Base-by-base conservation (phyloP, 768 basidiomycete genomes). In the Hericium erinaceus region DNA sequence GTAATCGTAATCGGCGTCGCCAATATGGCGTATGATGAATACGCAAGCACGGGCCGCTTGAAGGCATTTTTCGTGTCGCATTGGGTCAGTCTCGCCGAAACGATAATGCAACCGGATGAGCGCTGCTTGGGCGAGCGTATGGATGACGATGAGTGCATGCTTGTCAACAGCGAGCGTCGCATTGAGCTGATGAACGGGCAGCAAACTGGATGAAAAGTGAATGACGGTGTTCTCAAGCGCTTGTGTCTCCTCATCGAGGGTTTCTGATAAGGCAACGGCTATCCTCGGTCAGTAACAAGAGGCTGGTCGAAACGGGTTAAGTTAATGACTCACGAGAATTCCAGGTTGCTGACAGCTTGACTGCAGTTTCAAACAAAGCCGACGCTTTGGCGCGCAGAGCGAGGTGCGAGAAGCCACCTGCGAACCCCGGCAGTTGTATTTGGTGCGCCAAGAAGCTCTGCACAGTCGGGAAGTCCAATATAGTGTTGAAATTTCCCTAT, bases 311-410 rank as follows among this genome's bases (percentile, higher is more conserved):
- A 41, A 18, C 5, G 40, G 53, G 55, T 48, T 48, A 56, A 58
- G 55, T 48, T 48, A 56, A 58, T 58, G 56, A 70, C 69, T 61
- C 73, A 86, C 85, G 77, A 60, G 79, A 70, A 66, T 77, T 80
- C 83, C 83, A 89, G 62, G 71, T 77, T 22, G 77, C 75, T 22
- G 84, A 75, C 40, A 89, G 69, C 57, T 75, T 73, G 61, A 84
- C 79, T 38, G 89, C 87, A 49, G 80, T 80, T 53, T 88, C 79
- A 64, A 85, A 85, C 22, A 92, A 76, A 11, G 85, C 78, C n/a
- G 89, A 83, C 16, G 87, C 86, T 69, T 91, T 91, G 55, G 78
- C 84, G 60, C 85, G 82, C 62, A 88, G 70, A 12, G 87, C 82
- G 49, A 77, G 73, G 37, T 80, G 75, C 9, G 85, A 84, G 68